These are phyloP conservation scores for Lanmaoa rubissima DNA, from an alignment of 768 basidiomycete species.

Conservation along the genomic window DNA sequence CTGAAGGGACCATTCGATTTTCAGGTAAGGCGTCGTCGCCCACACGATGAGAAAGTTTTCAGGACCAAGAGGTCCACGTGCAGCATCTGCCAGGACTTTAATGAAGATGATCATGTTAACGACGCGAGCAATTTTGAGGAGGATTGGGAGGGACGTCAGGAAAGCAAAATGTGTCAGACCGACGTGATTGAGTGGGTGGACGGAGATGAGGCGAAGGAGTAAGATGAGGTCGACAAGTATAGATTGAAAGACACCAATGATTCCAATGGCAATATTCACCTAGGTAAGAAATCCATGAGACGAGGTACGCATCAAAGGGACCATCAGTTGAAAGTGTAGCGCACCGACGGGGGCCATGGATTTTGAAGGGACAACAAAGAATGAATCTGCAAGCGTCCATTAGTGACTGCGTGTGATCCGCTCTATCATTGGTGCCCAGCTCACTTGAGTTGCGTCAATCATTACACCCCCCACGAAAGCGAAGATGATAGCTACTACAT, in stretches of 20 bases:
- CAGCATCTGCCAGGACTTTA: constrained; percentile 20
- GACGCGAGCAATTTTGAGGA: constrained; percentile 30
- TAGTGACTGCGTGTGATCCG: background rate
- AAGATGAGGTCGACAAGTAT: constrained; percentile 31
- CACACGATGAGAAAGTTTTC: constrained; percentile 15
- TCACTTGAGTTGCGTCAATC: constrained; percentile 22
- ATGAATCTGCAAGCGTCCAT: constrained; percentile 24
- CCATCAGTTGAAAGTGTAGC: background rate
- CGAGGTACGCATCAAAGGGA: background rate
- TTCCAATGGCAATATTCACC: constrained; percentile 30
- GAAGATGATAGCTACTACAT: constrained; percentile 20
- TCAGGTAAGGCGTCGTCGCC: constrained; percentile 29
- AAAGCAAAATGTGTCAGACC: constrained; percentile 15
- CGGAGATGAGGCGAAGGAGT: constrained; percentile 28
- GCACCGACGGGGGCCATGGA: constrained; percentile 22
- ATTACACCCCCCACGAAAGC: constrained; percentile 23
- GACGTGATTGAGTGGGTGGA: constrained; percentile 23
- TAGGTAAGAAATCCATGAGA: background rate
- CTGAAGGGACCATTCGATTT: constrained; percentile 34
- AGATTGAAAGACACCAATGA: constrained; percentile 28
- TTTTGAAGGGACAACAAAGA: constrained; percentile 23
- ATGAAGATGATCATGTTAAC: constrained; percentile 29
- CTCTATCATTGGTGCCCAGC: background rate
- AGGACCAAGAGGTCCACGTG: constrained; percentile 18
- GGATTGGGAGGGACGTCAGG: constrained; percentile 23